Base-by-base conservation (phyloP, 768 basidiomycete genomes). In the Boletus patriciae region DNA sequence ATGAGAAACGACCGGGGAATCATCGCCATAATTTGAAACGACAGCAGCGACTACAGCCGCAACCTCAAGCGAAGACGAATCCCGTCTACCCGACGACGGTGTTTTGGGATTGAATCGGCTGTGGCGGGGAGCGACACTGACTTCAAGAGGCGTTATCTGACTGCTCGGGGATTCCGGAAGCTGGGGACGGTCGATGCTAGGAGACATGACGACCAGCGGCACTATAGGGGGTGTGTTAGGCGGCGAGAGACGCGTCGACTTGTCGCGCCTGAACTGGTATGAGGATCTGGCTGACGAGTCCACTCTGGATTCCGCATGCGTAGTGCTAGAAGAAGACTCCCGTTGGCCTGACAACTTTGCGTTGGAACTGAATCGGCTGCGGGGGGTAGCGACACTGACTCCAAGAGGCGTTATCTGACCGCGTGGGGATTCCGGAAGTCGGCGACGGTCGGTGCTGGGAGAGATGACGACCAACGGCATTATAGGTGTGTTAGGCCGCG, bases 141-240 rank as follows among this genome's bases (percentile, higher is more conserved):
- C 44, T 21, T 55, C 18, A 13, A 41, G 43, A 31, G 46, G 41
- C 4, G 9, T 47, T 5, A 31, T 49, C 16, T 10, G 25, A 15
- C 8, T n/a, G 37, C 16, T 43, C 1, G 34, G 31, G 18, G 48
- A 49, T 21, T 56, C 48, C 4, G 50, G 44, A 46, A 46, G 48
- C 11, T 52, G 16, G 29, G 11, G 50, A n/a, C 13, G 12, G 19
- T 44, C 12, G 21, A 19, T 7, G 7, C 11, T 21, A 16, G 65
- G 58, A 10, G 60, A 60, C 8, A 46, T 33, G 13, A 25, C 46
- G 31, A 54, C 33, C 13, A 29, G 31, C 3, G 65, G 62, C 12
- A 41, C 45, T 16, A 1, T 0, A 16, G n/a, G 21, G 23, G 53
- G 18, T 23, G 44, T 8, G 21, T 1, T 42, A 8, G 31, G 27